phyloP scores from a whole-genome alignment of 352 stramenopile species.

The Phytopythium delawarense region DNA sequence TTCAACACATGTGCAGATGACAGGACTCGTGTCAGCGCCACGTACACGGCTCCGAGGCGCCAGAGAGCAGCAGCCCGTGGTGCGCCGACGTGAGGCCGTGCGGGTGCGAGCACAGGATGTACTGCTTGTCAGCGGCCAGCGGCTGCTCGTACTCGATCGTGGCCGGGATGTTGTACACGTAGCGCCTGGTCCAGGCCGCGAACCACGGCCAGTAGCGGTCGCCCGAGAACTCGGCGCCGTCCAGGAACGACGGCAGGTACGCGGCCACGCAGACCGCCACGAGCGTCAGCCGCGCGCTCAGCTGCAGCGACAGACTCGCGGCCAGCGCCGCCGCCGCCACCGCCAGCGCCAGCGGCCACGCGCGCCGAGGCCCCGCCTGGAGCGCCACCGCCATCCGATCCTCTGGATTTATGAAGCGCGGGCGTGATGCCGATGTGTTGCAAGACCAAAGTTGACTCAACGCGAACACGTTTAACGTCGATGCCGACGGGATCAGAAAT shows the following conservation, averaged over 20 bases:
- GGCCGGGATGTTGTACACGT: constrained; percentile 34
- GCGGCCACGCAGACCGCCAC: constrained; percentile 20
- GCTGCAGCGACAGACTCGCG: constrained; percentile 23
- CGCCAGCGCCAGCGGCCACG: constrained; percentile 29
- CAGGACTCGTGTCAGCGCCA: too few relatives aligned
- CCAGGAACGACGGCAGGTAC: constrained; percentile 58
- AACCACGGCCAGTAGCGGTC: constrained; percentile 60
- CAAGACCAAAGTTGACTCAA: too few relatives aligned
- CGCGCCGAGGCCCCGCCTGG: constrained; percentile 12
- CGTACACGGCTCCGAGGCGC: constrained; percentile 51
- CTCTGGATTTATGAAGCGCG: too few relatives aligned
- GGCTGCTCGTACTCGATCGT: constrained; percentile 71
- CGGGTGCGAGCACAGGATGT: constrained; percentile 78
- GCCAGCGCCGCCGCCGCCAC: constrained; percentile 25
- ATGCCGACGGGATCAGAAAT: not conserved
- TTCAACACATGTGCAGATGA: not conserved
- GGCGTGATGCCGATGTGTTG: too few relatives aligned
- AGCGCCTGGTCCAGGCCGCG: constrained; percentile 26
- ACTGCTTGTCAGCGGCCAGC: constrained; percentile 55
- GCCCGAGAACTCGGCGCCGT: constrained; percentile 50
- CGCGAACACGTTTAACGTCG: too few relatives aligned
- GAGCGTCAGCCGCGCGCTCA: constrained; percentile 13
- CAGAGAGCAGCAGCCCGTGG: constrained; percentile 59
- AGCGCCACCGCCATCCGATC: not conserved
- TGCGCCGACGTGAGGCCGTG: constrained; percentile 71